phyloP scores from a whole-genome alignment of 1,284 basidiomycete species.

The Lentinula novae-zelandiae region DNA sequence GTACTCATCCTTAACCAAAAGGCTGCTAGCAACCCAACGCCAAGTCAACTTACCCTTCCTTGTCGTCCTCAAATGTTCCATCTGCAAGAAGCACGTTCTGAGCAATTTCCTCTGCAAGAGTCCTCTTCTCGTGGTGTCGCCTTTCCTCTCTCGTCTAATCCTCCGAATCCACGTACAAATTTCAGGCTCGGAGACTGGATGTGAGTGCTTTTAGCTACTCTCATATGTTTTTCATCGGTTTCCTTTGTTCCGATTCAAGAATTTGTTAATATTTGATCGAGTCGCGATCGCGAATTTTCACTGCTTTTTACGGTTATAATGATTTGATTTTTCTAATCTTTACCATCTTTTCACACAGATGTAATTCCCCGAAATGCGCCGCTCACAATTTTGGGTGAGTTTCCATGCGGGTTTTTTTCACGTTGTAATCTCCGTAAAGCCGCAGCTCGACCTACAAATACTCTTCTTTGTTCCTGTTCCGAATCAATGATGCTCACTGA shows the following conservation, averaged over 20 bases:
- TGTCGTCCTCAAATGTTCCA: constrained; percentile 20
- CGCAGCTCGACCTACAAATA: neutral
- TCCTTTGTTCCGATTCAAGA: constrained; percentile 9
- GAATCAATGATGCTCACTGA: constrained; percentile 35
- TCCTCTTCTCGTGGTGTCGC: constrained; percentile 15
- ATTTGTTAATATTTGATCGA: constrained; percentile 19
- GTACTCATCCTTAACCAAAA: neutral
- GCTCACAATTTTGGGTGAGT: constrained; percentile 76
- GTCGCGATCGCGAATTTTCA: constrained; percentile 5
- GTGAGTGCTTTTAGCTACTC: constrained; percentile 32
- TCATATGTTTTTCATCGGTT: constrained; percentile 9
- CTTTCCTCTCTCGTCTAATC: constrained; percentile 58
- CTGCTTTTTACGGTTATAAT: neutral
- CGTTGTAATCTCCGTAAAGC: constrained; percentile 7
- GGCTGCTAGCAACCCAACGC: constrained; percentile 19
- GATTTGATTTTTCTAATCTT: constrained; percentile 4
- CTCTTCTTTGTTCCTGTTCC: constrained; percentile 14
- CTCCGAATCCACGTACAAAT: constrained; percentile 67
- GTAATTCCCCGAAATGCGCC: constrained; percentile 53
- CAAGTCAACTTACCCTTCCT: constrained; percentile 16
- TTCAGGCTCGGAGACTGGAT: constrained; percentile 79
- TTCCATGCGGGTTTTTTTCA: constrained; percentile 14
- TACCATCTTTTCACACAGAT: constrained; percentile 35
- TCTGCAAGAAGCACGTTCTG: constrained; percentile 21
- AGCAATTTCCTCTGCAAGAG: neutral